Percentiles rank a stretch among this genome's conserved stretches.
Evolutionary conservation across 768 basidiomycete genomes (phyloP).

Genomic region (Boletus tomentosulus): DNA sequence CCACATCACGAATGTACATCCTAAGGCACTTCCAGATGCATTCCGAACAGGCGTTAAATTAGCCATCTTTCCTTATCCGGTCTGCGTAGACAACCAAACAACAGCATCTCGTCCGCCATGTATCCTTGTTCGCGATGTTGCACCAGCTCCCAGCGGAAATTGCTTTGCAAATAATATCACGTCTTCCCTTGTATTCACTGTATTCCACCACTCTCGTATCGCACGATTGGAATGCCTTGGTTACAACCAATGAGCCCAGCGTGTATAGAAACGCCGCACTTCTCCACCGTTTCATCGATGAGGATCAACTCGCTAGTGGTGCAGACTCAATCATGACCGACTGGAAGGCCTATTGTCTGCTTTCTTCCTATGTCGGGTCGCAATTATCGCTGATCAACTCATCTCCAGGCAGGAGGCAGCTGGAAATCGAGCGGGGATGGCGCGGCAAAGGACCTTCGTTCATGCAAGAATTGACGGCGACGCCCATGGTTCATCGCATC

Average conservation of each 20-base stretch:
- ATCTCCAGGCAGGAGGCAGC: constrained; percentile 41
- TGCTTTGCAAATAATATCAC: constrained; percentile 44
- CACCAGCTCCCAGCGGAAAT: constrained; percentile 53
- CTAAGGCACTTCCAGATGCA: no score
- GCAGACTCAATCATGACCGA: constrained; percentile 29
- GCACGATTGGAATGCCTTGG: constrained; percentile 44
- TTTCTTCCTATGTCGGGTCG: background rate
- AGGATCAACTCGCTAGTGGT: constrained; percentile 26
- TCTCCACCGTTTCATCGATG: constrained; percentile 45
- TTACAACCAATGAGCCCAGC: constrained; percentile 41
- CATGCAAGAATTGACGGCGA: constrained; percentile 30
- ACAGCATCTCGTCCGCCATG: no score
- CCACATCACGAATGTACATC: no score
- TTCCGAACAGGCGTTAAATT: no score
- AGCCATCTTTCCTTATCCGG: no score
- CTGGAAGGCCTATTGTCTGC: constrained; percentile 63
- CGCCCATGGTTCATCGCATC: constrained; percentile 57
- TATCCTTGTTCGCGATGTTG: constrained; percentile 29
- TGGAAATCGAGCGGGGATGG: constrained; percentile 51
- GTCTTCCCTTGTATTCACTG: constrained; percentile 47
- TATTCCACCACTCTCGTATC: constrained; percentile 35
- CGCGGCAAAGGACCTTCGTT: constrained; percentile 43
- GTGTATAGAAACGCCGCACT: constrained; percentile 57
- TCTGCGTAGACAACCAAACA: no score
- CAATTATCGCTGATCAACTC: constrained; percentile 8